A percentile compares a stretch with the other conserved stretches of the same genome.
phyloP scores from a whole-genome alignment of 345 rosid species.

The Cardamine chenopodiifolia region DNA sequence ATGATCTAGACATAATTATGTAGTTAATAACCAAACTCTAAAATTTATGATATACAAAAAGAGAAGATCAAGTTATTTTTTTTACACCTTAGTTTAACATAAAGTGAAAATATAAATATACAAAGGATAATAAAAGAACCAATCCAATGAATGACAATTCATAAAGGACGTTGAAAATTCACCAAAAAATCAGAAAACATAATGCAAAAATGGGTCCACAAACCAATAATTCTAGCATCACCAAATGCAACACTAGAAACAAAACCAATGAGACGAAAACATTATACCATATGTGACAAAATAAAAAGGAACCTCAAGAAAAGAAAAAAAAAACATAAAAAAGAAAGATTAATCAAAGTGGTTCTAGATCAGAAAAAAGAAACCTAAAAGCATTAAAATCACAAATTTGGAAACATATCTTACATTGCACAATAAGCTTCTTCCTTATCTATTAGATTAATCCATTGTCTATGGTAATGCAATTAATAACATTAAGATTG shows the following conservation, averaged over 20 bases:
- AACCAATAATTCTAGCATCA: constrained; percentile 24
- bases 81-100: neutral
- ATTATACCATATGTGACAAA: constrained; percentile 16
- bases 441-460: neutral
- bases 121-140: neutral
- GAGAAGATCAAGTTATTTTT: neutral
- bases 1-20: neutral
- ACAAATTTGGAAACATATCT: neutral
- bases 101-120: neutral
- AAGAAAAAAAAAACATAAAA: neutral
- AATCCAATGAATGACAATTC: constrained; percentile 6
- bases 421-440: neutral
- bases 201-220: constrained; percentile 38
- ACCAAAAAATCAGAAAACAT: neutral
- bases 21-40: neutral
- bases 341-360: neutral
- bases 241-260: constrained; percentile 30
- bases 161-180: constrained; percentile 11
- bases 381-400: neutral
- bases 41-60: neutral
- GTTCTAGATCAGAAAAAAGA: neutral
- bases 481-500: neutral
- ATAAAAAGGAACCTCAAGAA: neutral
- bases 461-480: neutral
- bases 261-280: constrained; percentile 26